Evolutionary conservation across 495 filamentous ascomycete genomes (phyloP), one percentile per base, ranked within the genome.

Genomic region (Hyphodiscus hymeniophilus): DNA sequence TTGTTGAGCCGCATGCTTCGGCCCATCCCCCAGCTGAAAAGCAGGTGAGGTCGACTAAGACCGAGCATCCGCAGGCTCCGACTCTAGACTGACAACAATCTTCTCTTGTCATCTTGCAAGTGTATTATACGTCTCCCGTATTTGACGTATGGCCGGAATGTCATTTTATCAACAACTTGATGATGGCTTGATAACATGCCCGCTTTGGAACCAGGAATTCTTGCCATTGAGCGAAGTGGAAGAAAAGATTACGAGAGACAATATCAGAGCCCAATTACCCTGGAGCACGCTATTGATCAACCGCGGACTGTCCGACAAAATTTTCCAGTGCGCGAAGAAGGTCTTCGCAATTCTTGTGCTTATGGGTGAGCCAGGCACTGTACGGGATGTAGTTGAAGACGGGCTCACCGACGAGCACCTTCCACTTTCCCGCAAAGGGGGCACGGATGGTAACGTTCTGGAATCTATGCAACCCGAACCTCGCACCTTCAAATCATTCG

Each of bases 331-430:
- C 15, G 39, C 39, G 24, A 42, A 11, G 15, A 42, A 42, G 20
- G 39, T 28, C 4, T 24, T 42, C 28, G 39, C 39, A 18, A 42
- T 42, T 23, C 39, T 42, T n/a, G 10, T 42, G n/a, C 18, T 20
- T 23, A 11, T 24, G 1, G 39, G 20, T 11, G 11, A 28, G 24
- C n/a, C 16, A 18, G 28, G 24, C 17, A 42, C 39, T 12, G 28
- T 42, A 6, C 20, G 28, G 15, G 16, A 11, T 24, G 20, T 42
- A 15, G 23, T 42, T 11, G 23, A 18, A 12, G 39, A 42, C 20
- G 39, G 28, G 11, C 39, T 42, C 39, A 42, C 17, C 2, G 39
- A 42, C 13, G 23, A 20, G 24, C 20, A 42, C 28, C 39, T 42
- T 42, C 39, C 39, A 6, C 39, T 42, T 42, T 28, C 13, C n/a